These are phyloP conservation scores for Chlorella sp. DNA, from an alignment of 139 green algal species.

Conservation along the genomic window DNA sequence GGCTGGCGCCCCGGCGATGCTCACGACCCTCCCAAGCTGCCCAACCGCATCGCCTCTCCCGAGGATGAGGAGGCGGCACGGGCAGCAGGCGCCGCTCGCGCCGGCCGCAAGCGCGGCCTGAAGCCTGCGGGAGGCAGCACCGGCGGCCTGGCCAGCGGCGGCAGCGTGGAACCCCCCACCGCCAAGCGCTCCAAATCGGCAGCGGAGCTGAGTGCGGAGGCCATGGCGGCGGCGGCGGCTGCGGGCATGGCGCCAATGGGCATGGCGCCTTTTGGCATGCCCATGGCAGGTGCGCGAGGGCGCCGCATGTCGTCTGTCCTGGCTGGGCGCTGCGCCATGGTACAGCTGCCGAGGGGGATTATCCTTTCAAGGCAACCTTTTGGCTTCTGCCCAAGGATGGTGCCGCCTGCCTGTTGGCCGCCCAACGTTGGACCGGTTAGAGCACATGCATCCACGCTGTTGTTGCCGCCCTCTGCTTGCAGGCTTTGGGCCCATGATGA, in stretches of 20 bases:
- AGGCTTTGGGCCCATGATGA: slow-evolving; percentile 27
- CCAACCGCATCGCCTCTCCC: slow-evolving; percentile 12
- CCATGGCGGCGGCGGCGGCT: slow-evolving; percentile 2
- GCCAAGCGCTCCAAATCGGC: too few relatives aligned
- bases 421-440: too few relatives aligned
- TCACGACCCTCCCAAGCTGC: slow-evolving; percentile 42
- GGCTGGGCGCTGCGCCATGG: too few relatives aligned
- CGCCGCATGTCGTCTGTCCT: too few relatives aligned
- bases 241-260: slow-evolving; percentile 13
- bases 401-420: too few relatives aligned
- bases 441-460: too few relatives aligned
- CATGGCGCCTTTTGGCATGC: slow-evolving; percentile 35
- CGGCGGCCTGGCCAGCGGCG: background rate
- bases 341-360: too few relatives aligned
- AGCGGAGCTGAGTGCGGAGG: background rate
- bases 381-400: too few relatives aligned
- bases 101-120: slow-evolving; percentile 18
- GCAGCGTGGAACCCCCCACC: background rate
- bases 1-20: slow-evolving; percentile 47
- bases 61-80: slow-evolving; percentile 4
- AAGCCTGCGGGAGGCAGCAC: background rate
- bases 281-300: background rate
- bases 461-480: too few relatives aligned
- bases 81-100: background rate
- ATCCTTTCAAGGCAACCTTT: too few relatives aligned